Percentiles rank a stretch among this genome's conserved stretches.
Conservation (phyloP, 2,329 filamentous ascomycete genomes). For the Fusarium beomiforme region DNA sequence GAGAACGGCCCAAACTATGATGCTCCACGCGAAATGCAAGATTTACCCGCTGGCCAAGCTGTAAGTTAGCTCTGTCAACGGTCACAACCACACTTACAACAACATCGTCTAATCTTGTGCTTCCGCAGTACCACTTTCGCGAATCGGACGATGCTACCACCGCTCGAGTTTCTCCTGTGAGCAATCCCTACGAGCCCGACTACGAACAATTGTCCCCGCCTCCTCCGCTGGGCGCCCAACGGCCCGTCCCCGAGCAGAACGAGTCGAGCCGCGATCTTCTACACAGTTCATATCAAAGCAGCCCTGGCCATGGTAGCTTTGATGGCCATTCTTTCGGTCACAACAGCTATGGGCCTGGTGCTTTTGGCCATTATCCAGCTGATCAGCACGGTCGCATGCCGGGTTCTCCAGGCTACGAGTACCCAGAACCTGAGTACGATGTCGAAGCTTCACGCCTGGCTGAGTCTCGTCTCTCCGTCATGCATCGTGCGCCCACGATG, state of each 20-base stretch:
- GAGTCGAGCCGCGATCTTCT: constrained; percentile 32
- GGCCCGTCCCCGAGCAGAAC: constrained; percentile 27
- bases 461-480: constrained; percentile 28
- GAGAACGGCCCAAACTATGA: constrained; percentile 28
- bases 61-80: constrained; percentile 22
- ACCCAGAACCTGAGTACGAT: constrained; percentile 28
- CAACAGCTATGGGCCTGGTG: constrained; percentile 16
- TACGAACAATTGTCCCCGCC: constrained; percentile 23
- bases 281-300: constrained; percentile 24
- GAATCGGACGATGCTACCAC: constrained; percentile 18
- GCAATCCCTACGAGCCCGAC: constrained; percentile 29
- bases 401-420: constrained; percentile 22
- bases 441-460: constrained; percentile 28
- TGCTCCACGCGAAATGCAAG: constrained; percentile 35
- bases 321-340: constrained; percentile 12
- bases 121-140: constrained; percentile 32
- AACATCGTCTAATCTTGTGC: background rate
- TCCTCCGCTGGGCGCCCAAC: constrained; percentile 25
- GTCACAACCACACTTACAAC: background rate
- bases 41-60: constrained; percentile 36
- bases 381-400: constrained; percentile 13
- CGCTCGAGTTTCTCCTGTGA: constrained; percentile 19
- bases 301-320: constrained; percentile 1
- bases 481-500: constrained; percentile 29
- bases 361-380: constrained; percentile 27